A percentile compares a stretch with the other conserved stretches of the same genome.
These are phyloP conservation scores for Castanopsis chinensis DNA, from an alignment of 306 rosid species.

Conservation along the genomic window DNA sequence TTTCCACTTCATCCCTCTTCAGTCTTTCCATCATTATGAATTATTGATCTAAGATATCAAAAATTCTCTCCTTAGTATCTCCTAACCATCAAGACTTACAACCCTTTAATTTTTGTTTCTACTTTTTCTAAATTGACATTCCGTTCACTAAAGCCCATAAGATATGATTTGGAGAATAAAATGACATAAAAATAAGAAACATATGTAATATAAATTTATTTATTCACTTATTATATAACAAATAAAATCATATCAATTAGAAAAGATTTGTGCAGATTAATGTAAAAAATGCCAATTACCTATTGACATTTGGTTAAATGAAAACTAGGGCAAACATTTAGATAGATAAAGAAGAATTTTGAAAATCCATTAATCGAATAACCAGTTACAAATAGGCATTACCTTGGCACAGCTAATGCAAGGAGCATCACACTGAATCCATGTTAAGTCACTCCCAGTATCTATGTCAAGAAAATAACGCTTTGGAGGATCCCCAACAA, in stretches of 20 bases:
- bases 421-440: slow-evolving; percentile 92
- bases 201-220: neutral
- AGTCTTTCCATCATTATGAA: too few species aligned
- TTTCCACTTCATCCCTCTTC: too few species aligned
- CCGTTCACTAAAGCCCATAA: neutral
- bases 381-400: slow-evolving; percentile 15
- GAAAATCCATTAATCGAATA: neutral
- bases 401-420: slow-evolving; percentile 84
- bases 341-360: neutral
- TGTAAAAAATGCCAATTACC: neutral
- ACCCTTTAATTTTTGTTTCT: too few species aligned
- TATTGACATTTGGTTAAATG: neutral
- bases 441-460: slow-evolving; percentile 86
- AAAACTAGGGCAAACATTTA: neutral
- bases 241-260: neutral
- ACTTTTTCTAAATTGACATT: too few species aligned
- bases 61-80: too few species aligned
- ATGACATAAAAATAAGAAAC: neutral
- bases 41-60: too few species aligned
- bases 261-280: neutral
- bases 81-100: too few species aligned
- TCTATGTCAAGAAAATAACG: slow-evolving; percentile 75
- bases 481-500: slow-evolving; percentile 72
- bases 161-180: neutral
- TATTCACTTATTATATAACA: neutral